These are phyloP conservation scores for Pinus albicaulis DNA, from an alignment of 75 land plant species.

Conservation along the genomic window DNA sequence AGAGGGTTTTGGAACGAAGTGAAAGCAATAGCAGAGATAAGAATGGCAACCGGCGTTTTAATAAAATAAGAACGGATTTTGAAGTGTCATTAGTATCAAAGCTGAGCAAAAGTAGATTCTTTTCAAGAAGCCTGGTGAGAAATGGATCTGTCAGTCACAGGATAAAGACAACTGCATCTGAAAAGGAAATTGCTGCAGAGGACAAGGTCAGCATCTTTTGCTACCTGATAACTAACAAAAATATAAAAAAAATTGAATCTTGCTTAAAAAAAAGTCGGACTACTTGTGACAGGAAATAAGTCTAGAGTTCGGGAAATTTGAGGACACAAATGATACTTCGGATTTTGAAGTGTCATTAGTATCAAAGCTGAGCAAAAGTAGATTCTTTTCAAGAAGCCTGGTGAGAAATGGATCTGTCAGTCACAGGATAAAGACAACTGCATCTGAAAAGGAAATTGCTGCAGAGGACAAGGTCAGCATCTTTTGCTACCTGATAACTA, in stretches of 20 bases:
- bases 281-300: conserved; percentile 5
- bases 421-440: background rate
- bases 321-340: background rate
- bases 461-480: background rate
- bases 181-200: conserved; percentile 11
- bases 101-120: background rate
- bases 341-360: background rate
- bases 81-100: too few relatives aligned
- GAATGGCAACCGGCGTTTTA: too few relatives aligned
- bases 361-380: background rate
- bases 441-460: background rate
- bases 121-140: background rate
- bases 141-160: background rate
- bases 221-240: background rate
- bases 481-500: background rate
- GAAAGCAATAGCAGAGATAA: too few relatives aligned
- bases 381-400: background rate
- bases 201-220: conserved; percentile 20
- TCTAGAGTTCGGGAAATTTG: conserved; percentile 14
- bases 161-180: background rate
- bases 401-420: background rate
- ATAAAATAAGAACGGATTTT: too few relatives aligned
- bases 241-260: background rate
- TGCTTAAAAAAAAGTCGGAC: conserved; percentile 25
- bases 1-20: too few relatives aligned